A percentile compares a stretch with the other conserved stretches of the same genome.
Evolutionary conservation across 164 flowering plant genomes (phyloP).

Genomic region (Santalum album): DNA sequence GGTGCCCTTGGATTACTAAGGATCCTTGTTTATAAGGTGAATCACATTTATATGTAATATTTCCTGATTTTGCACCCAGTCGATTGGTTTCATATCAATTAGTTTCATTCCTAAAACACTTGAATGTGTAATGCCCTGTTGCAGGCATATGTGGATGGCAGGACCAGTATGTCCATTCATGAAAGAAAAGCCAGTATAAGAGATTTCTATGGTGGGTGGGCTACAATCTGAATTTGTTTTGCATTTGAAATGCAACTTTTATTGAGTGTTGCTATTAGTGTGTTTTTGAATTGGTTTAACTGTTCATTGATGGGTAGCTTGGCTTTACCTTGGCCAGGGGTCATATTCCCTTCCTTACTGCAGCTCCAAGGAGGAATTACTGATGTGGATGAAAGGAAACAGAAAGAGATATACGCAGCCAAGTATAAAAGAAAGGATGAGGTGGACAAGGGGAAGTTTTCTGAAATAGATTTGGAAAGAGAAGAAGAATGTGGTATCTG

Average conservation of each 20-base stretch:
- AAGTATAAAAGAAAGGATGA: constrained; percentile 24
- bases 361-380: constrained; percentile 34
- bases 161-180: constrained; percentile 32
- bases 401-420: constrained; percentile 19
- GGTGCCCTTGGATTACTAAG: constrained; percentile 34
- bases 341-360: constrained; percentile 34
- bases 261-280: too few species aligned
- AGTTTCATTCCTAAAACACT: too few species aligned
- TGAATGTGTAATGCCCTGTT: constrained; percentile 7
- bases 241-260: too few species aligned
- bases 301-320: not conserved
- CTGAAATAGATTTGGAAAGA: constrained; percentile 23
- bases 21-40: constrained; percentile 38
- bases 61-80: too few species aligned
- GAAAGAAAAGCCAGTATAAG: constrained; percentile 37
- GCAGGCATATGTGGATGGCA: constrained; percentile 32
- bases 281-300: too few species aligned
- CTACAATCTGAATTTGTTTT: not conserved
- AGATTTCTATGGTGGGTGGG: constrained; percentile 32
- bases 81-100: too few species aligned
- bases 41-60: not conserved
- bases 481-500: constrained; percentile 39
- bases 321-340: constrained; percentile 9
- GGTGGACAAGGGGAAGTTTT: constrained; percentile 11
- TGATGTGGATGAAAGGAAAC: constrained; percentile 31